Evolutionary conservation across 257 asterid species (phyloP).

Genomic region (Catharanthus roseus): DNA sequence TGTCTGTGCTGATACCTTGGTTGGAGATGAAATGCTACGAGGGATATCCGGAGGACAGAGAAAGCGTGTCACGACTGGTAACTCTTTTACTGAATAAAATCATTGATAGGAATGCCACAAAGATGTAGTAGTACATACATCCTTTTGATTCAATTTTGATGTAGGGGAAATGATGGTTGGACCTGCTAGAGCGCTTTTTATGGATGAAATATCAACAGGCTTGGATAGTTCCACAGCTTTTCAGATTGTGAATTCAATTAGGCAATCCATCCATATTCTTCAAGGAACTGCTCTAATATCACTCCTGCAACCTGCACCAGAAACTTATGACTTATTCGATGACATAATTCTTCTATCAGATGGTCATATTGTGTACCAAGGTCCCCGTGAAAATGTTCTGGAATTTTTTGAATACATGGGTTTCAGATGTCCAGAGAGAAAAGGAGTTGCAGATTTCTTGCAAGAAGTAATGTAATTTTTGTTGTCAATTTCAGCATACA

Average conservation of each 20-base stretch:
- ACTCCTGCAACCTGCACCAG: constrained; percentile 85
- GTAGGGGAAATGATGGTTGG: constrained; percentile 89
- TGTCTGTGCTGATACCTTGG: constrained; percentile 80
- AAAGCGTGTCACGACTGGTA: constrained; percentile 88
- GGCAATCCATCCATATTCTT: constrained; percentile 55
- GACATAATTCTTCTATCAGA: constrained; percentile 68
- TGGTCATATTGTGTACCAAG: constrained; percentile 82
- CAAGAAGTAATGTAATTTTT: constrained; percentile 12
- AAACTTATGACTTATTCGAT: constrained; percentile 69
- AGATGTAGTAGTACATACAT: no score
- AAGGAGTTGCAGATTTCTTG: constrained; percentile 66
- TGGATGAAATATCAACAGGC: constrained; percentile 89
- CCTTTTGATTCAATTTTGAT: constrained; percentile 3
- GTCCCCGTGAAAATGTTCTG: constrained; percentile 60
- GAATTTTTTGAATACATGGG: constrained; percentile 59
- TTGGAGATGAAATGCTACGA: constrained; percentile 91
- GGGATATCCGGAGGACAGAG: constrained; percentile 97
- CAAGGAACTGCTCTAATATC: constrained; percentile 66
- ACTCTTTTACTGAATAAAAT: background rate
- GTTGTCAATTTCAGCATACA: background rate
- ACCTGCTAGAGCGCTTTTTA: constrained; percentile 64
- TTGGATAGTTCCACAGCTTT: constrained; percentile 79
- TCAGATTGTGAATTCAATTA: constrained; percentile 61
- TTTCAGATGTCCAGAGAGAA: constrained; percentile 65
- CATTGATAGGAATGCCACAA: background rate